These are phyloP conservation scores for Amanita pseudoporphyria DNA, from an alignment of 768 basidiomycete genomes.

Conservation along the genomic window DNA sequence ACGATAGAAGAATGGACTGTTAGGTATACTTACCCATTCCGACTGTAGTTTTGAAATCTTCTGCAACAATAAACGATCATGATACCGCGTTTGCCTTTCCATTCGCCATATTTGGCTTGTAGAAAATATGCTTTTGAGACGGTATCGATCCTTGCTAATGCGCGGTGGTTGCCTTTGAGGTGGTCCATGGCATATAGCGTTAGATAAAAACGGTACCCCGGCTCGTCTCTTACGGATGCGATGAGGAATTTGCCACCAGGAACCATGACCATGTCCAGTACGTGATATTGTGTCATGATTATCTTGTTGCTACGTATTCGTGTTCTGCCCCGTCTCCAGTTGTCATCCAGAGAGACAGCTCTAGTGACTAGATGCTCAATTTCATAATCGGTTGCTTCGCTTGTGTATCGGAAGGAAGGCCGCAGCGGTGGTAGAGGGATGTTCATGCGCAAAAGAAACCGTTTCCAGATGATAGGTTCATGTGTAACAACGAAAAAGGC, in stretches of 20 bases:
- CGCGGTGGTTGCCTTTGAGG: constrained; percentile 29
- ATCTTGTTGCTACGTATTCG: constrained; percentile 18
- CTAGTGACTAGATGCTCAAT: constrained; percentile 52
- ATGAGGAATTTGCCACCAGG: constrained; percentile 64
- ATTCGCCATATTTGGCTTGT: constrained; percentile 50
- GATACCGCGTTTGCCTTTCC: constrained; percentile 35
- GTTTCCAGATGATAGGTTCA: constrained; percentile 62
- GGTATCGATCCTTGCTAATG: constrained; percentile 41
- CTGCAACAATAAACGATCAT: constrained; percentile 45
- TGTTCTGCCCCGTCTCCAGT: constrained; percentile 40
- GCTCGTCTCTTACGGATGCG: constrained; percentile 42
- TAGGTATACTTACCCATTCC: neutral
- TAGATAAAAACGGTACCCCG: constrained; percentile 37
- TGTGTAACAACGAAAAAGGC: constrained; percentile 55
- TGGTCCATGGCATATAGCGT: constrained; percentile 50
- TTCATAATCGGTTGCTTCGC: constrained; percentile 29
- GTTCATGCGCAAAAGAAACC: constrained; percentile 41
- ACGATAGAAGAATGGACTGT: neutral
- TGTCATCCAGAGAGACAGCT: constrained; percentile 49
- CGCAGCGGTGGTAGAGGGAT: constrained; percentile 54
- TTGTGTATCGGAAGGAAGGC: constrained; percentile 41
- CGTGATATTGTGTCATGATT: constrained; percentile 25
- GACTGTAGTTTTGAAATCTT: constrained; percentile 19
- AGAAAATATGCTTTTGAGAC: constrained; percentile 44
- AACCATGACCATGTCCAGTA: constrained; percentile 45